Base-by-base conservation (phyloP, 306 rosid species). In the Mimosa bimucronata region DNA sequence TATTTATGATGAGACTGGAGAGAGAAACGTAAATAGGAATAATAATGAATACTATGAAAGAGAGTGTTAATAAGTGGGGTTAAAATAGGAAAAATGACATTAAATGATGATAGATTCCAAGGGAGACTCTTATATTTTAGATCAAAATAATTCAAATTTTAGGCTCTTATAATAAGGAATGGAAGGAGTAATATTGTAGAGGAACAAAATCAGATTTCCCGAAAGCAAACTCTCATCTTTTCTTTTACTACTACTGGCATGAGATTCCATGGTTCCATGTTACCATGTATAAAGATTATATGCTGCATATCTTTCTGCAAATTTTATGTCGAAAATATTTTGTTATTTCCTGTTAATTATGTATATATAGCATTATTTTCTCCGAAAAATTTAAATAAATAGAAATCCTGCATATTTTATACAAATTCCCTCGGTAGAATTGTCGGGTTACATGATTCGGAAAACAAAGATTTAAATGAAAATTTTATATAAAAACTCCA, bases 151-250 rank as follows among this genome's bases (percentile, higher is more conserved):
- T n/a, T n/a, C n/a, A n/a, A n/a, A n/a, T n/a, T n/a, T n/a, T n/a
- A n/a, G n/a, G n/a, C n/a, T n/a, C n/a, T n/a, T n/a, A n/a, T n/a
- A n/a, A n/a, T n/a, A n/a, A n/a, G n/a, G n/a, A n/a, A n/a, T n/a
- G n/a, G n/a, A n/a, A n/a, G n/a, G n/a, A n/a, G n/a, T 52, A 19
- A 6, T 12, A 14, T 26, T 42, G 55, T 14, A 13, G 21, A 70
- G 57, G 74, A 44, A 70, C 74, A 70, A 69, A 70, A 38, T 44
- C 6, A 44, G 29, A 42, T 25, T 44, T 25, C 3, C 3, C 38
- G 57, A 70, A 70, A 70, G 74, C 16, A 25, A 26, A 42, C 74
- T 44, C n/a, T 40, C 10, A 25, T 42, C 57, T 70, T 44, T 23
- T 4, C 12, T 23, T 68, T 68, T 4, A 5, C 34, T 40, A 9